Conservation (phyloP, 345 rosid genomes). For the Acer campestre region DNA sequence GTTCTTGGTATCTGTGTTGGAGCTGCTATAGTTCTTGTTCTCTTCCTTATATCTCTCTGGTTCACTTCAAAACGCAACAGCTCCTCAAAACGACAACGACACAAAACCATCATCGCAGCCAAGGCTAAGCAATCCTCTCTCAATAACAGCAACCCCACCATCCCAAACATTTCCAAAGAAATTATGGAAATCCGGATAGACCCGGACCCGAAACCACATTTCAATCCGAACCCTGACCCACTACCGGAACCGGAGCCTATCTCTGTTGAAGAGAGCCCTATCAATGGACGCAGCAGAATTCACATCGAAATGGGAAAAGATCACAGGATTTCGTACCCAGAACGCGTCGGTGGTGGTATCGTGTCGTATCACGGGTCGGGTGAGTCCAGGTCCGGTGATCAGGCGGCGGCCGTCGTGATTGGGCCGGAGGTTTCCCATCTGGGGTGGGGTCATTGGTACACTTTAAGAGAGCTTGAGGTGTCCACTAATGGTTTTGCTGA, state of each 20-base stretch:
- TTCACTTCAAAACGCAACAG: slow-evolving; percentile 67
- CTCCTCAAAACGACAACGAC: slow-evolving; percentile 20
- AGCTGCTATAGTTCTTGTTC: slow-evolving; percentile 73
- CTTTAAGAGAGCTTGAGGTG: slow-evolving; percentile 86
- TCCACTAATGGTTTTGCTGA: slow-evolving; percentile 72
- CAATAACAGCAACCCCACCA: slow-evolving; percentile 36
- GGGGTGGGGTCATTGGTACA: slow-evolving; percentile 99
- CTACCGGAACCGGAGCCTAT: slow-evolving; percentile 40
- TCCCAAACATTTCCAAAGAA: slow-evolving; percentile 79
- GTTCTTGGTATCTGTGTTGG: slow-evolving; percentile 88
- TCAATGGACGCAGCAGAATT: slow-evolving; percentile 48
- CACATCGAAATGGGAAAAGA: slow-evolving; percentile 89
- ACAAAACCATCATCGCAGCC: background rate
- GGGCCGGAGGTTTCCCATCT: slow-evolving; percentile 94
- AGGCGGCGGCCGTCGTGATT: slow-evolving; percentile 33
- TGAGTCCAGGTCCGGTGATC: slow-evolving; percentile 58
- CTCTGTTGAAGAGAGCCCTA: slow-evolving; percentile 45
- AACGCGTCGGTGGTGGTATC: slow-evolving; percentile 44
- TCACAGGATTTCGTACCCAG: slow-evolving; percentile 79
- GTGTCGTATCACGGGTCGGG: slow-evolving; percentile 60
- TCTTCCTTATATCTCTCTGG: slow-evolving; percentile 85
- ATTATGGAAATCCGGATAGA: slow-evolving; percentile 75
- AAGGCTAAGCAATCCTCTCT: slow-evolving; percentile 31
- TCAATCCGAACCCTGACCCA: slow-evolving; percentile 44
- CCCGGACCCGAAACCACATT: slow-evolving; percentile 36